Conservation (phyloP, 768 basidiomycete species). For the Pleurotus salmoneostramineus region DNA sequence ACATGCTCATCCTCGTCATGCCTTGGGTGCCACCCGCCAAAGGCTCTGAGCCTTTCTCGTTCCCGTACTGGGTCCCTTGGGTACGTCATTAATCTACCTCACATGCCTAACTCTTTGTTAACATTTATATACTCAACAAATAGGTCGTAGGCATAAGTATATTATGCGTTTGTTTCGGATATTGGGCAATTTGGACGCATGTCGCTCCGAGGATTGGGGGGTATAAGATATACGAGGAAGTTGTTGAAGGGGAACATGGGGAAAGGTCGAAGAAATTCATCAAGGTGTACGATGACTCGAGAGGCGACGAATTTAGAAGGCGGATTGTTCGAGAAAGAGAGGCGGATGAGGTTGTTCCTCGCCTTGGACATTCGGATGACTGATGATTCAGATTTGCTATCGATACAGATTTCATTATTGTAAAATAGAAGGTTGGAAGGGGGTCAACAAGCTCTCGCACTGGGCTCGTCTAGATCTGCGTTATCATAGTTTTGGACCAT, state of each 20-base stretch:
- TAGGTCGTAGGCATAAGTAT: neutral
- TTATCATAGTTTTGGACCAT: no score
- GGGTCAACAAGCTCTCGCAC: no score
- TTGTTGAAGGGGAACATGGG: neutral
- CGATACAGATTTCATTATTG: no score
- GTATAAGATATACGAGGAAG: neutral
- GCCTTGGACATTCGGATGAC: no score
- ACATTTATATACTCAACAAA: no score
- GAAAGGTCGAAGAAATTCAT: neutral
- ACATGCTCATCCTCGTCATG: slow-evolving; percentile 33
- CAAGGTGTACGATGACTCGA: neutral
- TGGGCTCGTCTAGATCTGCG: no score
- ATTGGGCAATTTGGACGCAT: neutral
- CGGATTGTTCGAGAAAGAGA: neutral
- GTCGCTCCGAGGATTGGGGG: neutral
- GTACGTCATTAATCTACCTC: neutral
- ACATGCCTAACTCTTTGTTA: neutral
- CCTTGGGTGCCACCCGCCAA: slow-evolving; percentile 37
- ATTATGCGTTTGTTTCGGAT: neutral
- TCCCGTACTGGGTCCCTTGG: neutral
- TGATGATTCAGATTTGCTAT: no score
- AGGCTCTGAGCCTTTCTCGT: slow-evolving; percentile 14
- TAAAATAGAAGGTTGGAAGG: no score
- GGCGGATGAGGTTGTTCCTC: neutral
- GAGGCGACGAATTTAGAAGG: neutral